Conservation (phyloP, 2,329 filamentous ascomycete genomes). For the Neonectria neomacrospora region DNA sequence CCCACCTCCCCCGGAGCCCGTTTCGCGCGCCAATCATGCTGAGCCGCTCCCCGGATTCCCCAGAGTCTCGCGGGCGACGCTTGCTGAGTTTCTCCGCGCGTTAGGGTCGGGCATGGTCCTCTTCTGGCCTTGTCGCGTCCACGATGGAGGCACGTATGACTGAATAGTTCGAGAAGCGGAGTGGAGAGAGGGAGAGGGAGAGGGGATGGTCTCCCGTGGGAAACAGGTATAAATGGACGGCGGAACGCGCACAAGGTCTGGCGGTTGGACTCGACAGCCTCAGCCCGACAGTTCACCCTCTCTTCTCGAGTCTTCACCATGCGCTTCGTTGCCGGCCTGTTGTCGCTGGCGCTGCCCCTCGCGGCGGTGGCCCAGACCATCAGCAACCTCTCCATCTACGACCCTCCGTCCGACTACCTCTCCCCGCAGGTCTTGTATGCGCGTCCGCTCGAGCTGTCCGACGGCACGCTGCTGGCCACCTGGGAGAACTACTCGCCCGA, state of each 20-base stretch:
- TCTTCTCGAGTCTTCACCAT: slow-evolving; percentile 8
- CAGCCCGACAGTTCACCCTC: not conserved
- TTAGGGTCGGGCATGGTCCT: slow-evolving; percentile 5
- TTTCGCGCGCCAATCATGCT: slow-evolving; percentile 26
- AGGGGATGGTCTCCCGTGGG: not conserved
- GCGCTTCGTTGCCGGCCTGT: slow-evolving; percentile 19
- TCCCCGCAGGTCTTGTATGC: slow-evolving; percentile 58
- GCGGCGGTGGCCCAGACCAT: slow-evolving; percentile 30
- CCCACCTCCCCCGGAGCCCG: not conserved
- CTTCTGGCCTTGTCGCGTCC: slow-evolving; percentile 16
- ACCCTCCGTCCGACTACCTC: slow-evolving; percentile 54
- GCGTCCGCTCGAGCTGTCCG: slow-evolving; percentile 57
- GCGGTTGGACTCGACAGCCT: slow-evolving; percentile 1
- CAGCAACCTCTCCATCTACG: slow-evolving; percentile 52
- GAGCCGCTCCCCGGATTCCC: slow-evolving; percentile 19
- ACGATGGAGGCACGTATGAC: slow-evolving; percentile 21
- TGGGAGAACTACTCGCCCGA: slow-evolving; percentile 69
- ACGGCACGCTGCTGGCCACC: slow-evolving; percentile 61
- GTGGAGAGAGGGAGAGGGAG: not conserved
- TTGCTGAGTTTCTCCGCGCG: slow-evolving; percentile 23
- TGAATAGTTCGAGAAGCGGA: slow-evolving; percentile 8
- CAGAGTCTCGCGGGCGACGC: slow-evolving; percentile 13
- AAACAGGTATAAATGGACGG: slow-evolving; percentile 19
- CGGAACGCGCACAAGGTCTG: not conserved
- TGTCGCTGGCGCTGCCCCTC: slow-evolving; percentile 21